A percentile compares a stretch with the other conserved stretches of the same genome.
These are phyloP conservation scores for Xylariales sp. DNA, from an alignment of 2,329 filamentous ascomycete genomes.

Conservation along the genomic window DNA sequence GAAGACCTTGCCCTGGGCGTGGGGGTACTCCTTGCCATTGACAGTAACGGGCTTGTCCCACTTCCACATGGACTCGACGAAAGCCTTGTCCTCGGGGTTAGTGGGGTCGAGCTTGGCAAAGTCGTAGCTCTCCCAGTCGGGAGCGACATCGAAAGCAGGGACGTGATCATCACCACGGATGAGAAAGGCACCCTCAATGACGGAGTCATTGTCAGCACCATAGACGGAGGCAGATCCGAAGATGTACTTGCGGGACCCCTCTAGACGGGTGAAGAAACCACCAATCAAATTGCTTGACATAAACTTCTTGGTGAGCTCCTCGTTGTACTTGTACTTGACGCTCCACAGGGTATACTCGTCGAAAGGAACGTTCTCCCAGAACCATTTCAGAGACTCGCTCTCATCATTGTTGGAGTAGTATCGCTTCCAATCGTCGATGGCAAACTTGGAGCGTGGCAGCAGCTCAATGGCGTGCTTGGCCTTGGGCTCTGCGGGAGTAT, in stretches of 20 bases:
- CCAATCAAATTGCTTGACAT: constrained; percentile 99
- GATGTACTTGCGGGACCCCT: constrained; percentile 96
- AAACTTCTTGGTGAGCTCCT: constrained; percentile 95
- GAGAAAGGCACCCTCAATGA: constrained; percentile 91
- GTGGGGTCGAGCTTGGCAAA: constrained; percentile 94
- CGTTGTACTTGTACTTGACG: constrained; percentile 97
- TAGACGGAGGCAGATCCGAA: constrained; percentile 90
- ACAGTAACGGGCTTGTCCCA: constrained; percentile 83
- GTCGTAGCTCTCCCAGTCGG: constrained; percentile 92
- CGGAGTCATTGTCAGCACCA: constrained; percentile 79
- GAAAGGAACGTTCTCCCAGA: constrained; percentile 94
- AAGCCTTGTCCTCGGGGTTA: constrained; percentile 79
- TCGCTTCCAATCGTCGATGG: constrained; percentile 97
- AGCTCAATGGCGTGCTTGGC: constrained; percentile 92
- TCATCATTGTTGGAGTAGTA: constrained; percentile 97
- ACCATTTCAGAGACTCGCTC: constrained; percentile 83
- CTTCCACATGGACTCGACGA: constrained; percentile 81
- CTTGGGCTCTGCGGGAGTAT: constrained; percentile 64
- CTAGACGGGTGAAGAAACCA: constrained; percentile 96
- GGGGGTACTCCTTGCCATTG: constrained; percentile 82
- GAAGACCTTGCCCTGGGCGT: constrained; percentile 96
- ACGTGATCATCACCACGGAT: constrained; percentile 83
- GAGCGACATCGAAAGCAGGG: constrained; percentile 92
- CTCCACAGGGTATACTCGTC: constrained; percentile 96
- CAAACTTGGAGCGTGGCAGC: constrained; percentile 73